Evolutionary conservation across 768 basidiomycete genomes (phyloP), one percentile per base, ranked within the genome.

Genomic region (Rhodocollybia butyracea): DNA sequence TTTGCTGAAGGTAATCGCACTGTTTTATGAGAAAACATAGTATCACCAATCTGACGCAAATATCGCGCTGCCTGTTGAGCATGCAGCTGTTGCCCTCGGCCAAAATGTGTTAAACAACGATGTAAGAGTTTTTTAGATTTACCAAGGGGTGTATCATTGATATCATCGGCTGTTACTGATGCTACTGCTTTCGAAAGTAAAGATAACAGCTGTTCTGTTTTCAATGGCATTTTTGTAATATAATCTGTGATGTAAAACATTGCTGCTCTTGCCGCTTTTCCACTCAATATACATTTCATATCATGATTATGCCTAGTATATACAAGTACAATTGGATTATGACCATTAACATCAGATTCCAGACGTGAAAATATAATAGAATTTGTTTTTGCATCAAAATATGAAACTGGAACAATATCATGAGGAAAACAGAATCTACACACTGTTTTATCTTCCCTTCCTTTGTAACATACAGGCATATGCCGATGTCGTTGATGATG

Each of bases 221-320:
- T 69, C 1, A 63, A 3, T 17, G 62, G 65, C 58, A 65, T 61
- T 42, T 71, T 73, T 12, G 70, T 73, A 15, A 73, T 72, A 43
- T 73, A 71, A 34, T 72, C 62, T 0, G 68, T 65, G 13, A 73
- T 70, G 46, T 71, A 73, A 50, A 68, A 71, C 63, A 72, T 70
- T 0, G 69, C 68, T 12, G 70, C 69, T 46, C 69, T 73, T 1
- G 67, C 71, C 31, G 60, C 60, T 47, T 65, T 63, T 0, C 72
- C 70, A 15, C 69, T 71, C 15, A 70, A 55, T 5, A 73, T 70
- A 39, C 68, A 71, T 30, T 71, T 68, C 1, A 71, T 51, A 22
- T 73, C 65, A 58, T 74, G 68, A 51, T 72, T 73, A 47, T 73
- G 73, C 0, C 66, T 13, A 27, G 65, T 67, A 56, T 64, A 70